Percentiles rank a stretch among this genome's conserved stretches.
Conservation (phyloP, 441 rosid species). For the Lepidium campestre region DNA sequence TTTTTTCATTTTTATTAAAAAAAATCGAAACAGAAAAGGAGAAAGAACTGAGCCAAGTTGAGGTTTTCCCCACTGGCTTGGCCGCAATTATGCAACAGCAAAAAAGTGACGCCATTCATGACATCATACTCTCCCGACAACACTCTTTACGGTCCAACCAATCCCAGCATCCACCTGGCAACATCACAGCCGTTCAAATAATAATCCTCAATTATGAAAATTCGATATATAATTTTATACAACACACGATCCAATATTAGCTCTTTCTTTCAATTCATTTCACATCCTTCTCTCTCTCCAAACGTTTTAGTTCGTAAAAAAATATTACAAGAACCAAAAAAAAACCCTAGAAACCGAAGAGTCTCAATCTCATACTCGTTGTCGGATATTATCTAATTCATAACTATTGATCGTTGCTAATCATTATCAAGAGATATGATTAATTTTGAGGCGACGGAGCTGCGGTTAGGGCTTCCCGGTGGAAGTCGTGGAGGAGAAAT, state of each 20-base stretch:
- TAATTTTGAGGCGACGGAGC: constrained; percentile 82
- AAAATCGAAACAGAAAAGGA: neutral
- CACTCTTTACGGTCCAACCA: constrained; percentile 30
- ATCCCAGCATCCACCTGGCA: constrained; percentile 39
- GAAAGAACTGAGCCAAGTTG: constrained; percentile 31
- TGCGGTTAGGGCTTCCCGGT: constrained; percentile 69
- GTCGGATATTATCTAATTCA: neutral
- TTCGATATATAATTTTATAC: constrained; percentile 24
- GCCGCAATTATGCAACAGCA: constrained; percentile 27
- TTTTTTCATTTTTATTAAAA: neutral
- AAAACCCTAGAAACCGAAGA: neutral
- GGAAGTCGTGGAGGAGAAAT: constrained; percentile 32
- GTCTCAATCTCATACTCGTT: neutral
- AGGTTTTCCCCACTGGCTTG: constrained; percentile 28
- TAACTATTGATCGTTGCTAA: neutral
- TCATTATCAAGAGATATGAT: constrained; percentile 25
- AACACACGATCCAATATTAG: constrained; percentile 19
- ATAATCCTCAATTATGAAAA: neutral
- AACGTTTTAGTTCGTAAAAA: neutral
- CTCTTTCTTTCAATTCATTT: constrained; percentile 19
- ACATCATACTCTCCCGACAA: constrained; percentile 54
- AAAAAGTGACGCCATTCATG: constrained; percentile 40
- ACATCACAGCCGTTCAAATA: constrained; percentile 37
- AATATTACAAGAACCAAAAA: neutral
- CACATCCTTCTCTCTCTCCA: neutral